phyloP scores from a whole-genome alignment of 2,329 filamentous ascomycete species.

The Aspergillus sp. region DNA sequence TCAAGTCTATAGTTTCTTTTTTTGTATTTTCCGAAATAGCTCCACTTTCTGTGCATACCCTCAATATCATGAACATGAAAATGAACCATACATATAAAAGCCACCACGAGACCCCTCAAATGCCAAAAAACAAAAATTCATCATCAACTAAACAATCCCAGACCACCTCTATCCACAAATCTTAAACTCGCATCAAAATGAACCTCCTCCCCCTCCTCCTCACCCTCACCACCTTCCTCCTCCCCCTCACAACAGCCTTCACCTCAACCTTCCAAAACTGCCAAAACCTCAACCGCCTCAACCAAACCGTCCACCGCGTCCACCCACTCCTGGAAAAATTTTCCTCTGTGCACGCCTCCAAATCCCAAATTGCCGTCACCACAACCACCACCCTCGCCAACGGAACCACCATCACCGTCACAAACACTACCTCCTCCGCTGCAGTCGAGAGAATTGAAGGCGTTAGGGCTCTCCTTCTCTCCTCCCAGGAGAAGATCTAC shows the following conservation, averaged over 20 bases:
- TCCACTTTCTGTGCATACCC: not conserved
- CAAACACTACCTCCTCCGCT: not conserved
- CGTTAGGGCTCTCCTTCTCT: not conserved
- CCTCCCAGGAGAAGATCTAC: not conserved
- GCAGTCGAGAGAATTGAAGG: not conserved
- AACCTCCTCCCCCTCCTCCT: not conserved
- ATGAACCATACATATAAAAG: not conserved
- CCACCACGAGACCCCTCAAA: not conserved
- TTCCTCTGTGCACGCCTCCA: not conserved
- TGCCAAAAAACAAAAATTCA: too few relatives aligned
- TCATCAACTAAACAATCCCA: too few relatives aligned
- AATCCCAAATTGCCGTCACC: not conserved
- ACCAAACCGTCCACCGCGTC: conserved; percentile 7
- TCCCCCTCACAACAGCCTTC: not conserved
- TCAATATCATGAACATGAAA: not conserved
- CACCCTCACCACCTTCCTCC: not conserved
- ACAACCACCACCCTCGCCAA: not conserved
- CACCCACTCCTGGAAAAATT: conserved; percentile 11
- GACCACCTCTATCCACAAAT: not conserved
- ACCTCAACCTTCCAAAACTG: conserved; percentile 7
- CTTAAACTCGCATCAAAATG: not conserved
- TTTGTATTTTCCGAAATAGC: not conserved
- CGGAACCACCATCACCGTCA: not conserved
- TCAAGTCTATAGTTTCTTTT: not conserved
- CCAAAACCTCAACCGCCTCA: conserved; percentile 10